These are phyloP conservation scores for Fremontodendron californicum DNA, from an alignment of 345 rosid genomes.

Conservation along the genomic window DNA sequence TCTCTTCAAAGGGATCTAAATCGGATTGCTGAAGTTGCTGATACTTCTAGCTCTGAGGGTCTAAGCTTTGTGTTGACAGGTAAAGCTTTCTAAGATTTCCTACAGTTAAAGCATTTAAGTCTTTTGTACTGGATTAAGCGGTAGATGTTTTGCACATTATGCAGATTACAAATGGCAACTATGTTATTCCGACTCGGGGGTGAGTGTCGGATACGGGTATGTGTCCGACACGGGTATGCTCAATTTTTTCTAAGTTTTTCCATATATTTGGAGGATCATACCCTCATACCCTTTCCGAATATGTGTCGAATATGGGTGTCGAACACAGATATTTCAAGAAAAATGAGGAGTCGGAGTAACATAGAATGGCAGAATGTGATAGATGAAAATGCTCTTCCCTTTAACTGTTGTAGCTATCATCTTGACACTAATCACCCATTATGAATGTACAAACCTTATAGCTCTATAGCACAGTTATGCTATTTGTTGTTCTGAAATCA, in stretches of 20 bases:
- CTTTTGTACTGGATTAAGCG: neutral
- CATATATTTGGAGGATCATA: too few species aligned
- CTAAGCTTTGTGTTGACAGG: slow-evolving; percentile 79
- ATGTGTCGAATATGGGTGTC: too few species aligned
- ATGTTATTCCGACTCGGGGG: too few species aligned
- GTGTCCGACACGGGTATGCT: too few species aligned
- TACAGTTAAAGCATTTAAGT: neutral
- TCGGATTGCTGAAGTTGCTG: slow-evolving; percentile 73
- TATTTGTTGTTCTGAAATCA: neutral
- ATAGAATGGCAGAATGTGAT: too few species aligned
- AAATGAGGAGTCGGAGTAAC: too few species aligned
- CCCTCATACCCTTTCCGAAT: too few species aligned
- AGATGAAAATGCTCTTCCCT: neutral
- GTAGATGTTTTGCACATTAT: neutral
- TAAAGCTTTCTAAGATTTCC: slow-evolving; percentile 21
- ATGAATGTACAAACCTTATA: neutral
- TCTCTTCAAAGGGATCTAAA: slow-evolving; percentile 79
- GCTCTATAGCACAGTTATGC: neutral
- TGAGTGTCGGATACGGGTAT: too few species aligned
- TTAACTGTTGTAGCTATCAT: neutral
- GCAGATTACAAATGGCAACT: neutral
- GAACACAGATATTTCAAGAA: too few species aligned
- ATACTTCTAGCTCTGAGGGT: slow-evolving; percentile 81
- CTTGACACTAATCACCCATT: neutral
- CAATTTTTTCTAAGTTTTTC: too few species aligned